These are phyloP conservation scores for Hanseniaspora taiwanica DNA, from an alignment of 805 yeast genomes.

Conservation along the genomic window DNA sequence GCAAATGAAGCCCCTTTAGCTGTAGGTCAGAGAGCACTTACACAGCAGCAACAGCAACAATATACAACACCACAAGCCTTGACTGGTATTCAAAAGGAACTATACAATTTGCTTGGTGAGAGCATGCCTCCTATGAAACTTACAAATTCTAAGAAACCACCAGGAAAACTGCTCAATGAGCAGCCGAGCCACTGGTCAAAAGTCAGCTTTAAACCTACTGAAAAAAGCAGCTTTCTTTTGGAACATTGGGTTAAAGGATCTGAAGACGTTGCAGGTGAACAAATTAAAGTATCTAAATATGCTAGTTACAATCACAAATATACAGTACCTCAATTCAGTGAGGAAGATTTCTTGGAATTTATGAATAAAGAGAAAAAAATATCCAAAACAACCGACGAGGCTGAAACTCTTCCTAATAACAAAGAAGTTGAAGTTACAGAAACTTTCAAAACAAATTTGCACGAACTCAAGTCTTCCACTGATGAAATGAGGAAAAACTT, in stretches of 20 bases:
- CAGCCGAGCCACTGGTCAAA: slow-evolving; percentile 78
- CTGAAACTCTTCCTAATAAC: slow-evolving; percentile 10
- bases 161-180: slow-evolving; percentile 47
- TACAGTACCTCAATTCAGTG: slow-evolving; percentile 54
- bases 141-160: slow-evolving; percentile 38
- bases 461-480: too few species aligned
- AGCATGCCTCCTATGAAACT: slow-evolving; percentile 76
- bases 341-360: slow-evolving; percentile 30
- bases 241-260: slow-evolving; percentile 84
- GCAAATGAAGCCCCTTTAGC: neutral
- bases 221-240: slow-evolving; percentile 41
- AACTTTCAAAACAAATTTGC: slow-evolving; percentile 2
- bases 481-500: too few species aligned
- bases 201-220: slow-evolving; percentile 43
- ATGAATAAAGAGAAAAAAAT: slow-evolving; percentile 5
- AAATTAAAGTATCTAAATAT: slow-evolving; percentile 37
- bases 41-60: neutral
- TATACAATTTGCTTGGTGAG: slow-evolving; percentile 79
- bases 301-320: slow-evolving; percentile 60
- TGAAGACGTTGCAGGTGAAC: slow-evolving; percentile 27
- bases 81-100: slow-evolving; percentile 78
- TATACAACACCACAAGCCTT: slow-evolving; percentile 12
- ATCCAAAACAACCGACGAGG: slow-evolving; percentile 14
- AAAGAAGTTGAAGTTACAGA: slow-evolving; percentile 5
- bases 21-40: neutral